A percentile compares a stretch with the other conserved stretches of the same genome.
Evolutionary conservation across 208 protist species (phyloP).

Genomic region (Leishmania arabica): DNA sequence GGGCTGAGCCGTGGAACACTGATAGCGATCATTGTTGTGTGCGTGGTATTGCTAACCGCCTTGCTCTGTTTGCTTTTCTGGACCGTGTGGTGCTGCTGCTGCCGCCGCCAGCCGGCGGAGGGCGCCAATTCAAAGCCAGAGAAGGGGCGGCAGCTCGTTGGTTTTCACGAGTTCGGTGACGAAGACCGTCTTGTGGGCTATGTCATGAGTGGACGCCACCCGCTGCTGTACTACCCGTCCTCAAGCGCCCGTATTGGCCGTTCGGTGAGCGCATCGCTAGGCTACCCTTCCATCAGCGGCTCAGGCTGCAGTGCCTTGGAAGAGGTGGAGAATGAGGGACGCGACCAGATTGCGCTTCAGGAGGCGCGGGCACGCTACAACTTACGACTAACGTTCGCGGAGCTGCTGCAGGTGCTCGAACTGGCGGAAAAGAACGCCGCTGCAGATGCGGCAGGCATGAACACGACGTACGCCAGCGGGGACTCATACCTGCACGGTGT

Average conservation of each 20-base stretch:
- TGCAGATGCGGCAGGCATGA: constrained; percentile 35
- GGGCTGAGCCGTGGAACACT: constrained; percentile 30
- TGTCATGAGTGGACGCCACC: constrained; percentile 29
- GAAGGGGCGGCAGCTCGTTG: constrained; percentile 30
- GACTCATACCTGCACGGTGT: constrained; percentile 17
- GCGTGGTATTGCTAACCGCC: constrained; percentile 23
- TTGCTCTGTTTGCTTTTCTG: constrained; percentile 10
- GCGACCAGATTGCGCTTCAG: constrained; percentile 64
- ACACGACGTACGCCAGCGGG: constrained; percentile 15
- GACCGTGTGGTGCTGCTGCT: background rate
- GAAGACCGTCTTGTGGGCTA: constrained; percentile 22
- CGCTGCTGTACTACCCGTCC: constrained; percentile 44
- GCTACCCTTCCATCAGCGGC: constrained; percentile 7
- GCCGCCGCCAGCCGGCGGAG: background rate
- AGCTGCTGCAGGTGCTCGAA: constrained; percentile 41
- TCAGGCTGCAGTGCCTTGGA: constrained; percentile 16
- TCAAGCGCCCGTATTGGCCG: background rate
- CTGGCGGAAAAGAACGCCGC: constrained; percentile 52
- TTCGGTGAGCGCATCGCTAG: constrained; percentile 1
- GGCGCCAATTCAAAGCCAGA: background rate
- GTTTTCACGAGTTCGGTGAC: constrained; percentile 30
- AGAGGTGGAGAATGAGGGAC: constrained; percentile 53
- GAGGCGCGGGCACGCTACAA: constrained; percentile 75
- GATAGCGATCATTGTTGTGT: constrained; percentile 42
- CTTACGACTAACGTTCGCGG: constrained; percentile 48